Evolutionary conservation across 2,329 filamentous ascomycete genomes (phyloP).

Genomic region (Paraphaeosphaeria sporulosa): DNA sequence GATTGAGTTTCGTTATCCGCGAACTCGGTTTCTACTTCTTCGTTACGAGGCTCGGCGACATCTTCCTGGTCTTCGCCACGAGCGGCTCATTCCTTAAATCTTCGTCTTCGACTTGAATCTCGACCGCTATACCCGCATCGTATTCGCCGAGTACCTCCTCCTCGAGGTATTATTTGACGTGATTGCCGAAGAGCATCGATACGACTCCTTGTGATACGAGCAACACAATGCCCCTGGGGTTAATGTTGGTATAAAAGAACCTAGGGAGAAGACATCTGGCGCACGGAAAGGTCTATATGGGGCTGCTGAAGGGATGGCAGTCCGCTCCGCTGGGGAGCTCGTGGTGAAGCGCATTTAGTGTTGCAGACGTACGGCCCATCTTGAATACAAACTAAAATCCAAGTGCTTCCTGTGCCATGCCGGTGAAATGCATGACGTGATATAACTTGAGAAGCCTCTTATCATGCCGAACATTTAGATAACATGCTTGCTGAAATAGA

Average conservation of each 20-base stretch:
- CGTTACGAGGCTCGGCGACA: neutral
- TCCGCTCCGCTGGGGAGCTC: no score
- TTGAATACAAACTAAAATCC: neutral
- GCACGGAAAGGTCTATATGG: no score
- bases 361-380: no score
- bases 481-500: neutral
- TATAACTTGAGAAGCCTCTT: neutral
- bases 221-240: no score
- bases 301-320: no score
- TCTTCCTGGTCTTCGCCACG: neutral
- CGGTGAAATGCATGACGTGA: neutral
- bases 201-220: no score
- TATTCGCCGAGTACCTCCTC: neutral
- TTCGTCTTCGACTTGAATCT: neutral
- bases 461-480: neutral
- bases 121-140: no score
- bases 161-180: no score
- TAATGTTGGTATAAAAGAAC: no score
- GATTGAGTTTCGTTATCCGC: neutral
- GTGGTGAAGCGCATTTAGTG: no score
- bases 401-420: neutral
- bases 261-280: no score
- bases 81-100: neutral
- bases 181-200: no score
- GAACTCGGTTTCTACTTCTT: neutral